These are phyloP conservation scores for Pulicaria dysenterica DNA, from an alignment of 129 eudicot species.

Conservation along the genomic window DNA sequence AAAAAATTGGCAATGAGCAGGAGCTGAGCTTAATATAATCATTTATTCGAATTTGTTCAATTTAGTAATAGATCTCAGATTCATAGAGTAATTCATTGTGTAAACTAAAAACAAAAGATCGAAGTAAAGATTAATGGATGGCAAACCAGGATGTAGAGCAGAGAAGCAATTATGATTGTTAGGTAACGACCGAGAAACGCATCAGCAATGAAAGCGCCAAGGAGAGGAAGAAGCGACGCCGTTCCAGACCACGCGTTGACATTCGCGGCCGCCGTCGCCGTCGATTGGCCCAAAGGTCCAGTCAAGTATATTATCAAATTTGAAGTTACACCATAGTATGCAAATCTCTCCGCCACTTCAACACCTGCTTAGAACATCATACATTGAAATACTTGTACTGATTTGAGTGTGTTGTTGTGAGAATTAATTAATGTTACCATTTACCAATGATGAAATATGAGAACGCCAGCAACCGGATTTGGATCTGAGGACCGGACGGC, in stretches of 20 bases:
- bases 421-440: background rate
- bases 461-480: constrained; percentile 32
- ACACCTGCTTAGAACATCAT: constrained; percentile 19
- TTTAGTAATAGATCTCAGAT: constrained; percentile 5
- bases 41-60: background rate
- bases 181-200: constrained; percentile 55
- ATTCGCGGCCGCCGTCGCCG: constrained; percentile 19
- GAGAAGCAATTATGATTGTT: constrained; percentile 9
- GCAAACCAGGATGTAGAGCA: constrained; percentile 23
- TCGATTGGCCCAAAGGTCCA: constrained; percentile 3
- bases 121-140: background rate
- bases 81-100: too few relatives aligned
- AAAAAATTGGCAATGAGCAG: too few relatives aligned
- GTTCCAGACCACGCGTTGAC: constrained; percentile 23
- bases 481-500: constrained; percentile 20
- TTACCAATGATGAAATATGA: constrained; percentile 23
- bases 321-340: constrained; percentile 22
- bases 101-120: background rate
- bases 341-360: constrained; percentile 33
- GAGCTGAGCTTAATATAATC: too few relatives aligned
- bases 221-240: constrained; percentile 39
- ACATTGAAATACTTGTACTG: background rate
- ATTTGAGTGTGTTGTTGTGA: background rate
- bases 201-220: constrained; percentile 53
- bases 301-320: constrained; percentile 23